These are phyloP conservation scores for Prunus kanzakura DNA, from an alignment of 306 rosid species.

Conservation along the genomic window DNA sequence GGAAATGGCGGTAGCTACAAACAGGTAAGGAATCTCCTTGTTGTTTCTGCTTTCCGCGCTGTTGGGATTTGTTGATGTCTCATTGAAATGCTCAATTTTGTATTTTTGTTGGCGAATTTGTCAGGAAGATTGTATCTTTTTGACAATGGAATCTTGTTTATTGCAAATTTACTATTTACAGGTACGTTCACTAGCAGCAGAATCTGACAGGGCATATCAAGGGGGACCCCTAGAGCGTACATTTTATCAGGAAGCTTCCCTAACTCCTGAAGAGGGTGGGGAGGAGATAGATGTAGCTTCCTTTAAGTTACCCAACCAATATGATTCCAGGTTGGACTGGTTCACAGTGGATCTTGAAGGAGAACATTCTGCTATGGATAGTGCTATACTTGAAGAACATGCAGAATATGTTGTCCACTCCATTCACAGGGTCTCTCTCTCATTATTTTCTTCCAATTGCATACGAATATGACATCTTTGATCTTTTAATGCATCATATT, in stretches of 20 bases:
- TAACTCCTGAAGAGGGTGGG: constrained; percentile 63
- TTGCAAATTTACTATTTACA: constrained; percentile 10
- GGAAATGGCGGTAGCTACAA: constrained; percentile 99
- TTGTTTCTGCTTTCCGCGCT: neutral
- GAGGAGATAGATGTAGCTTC: constrained; percentile 32
- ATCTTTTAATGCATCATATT: neutral
- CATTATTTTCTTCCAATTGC: constrained; percentile 15
- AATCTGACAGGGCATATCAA: constrained; percentile 89
- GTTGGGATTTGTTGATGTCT: neutral
- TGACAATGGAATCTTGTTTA: neutral
- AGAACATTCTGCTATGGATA: constrained; percentile 98
- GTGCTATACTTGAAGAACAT: constrained; percentile 87
- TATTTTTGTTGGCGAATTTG: neutral
- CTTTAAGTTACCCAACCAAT: constrained; percentile 58
- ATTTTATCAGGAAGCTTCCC: constrained; percentile 67
- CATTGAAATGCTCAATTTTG: neutral
- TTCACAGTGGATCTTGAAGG: constrained; percentile 96
- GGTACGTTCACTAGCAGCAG: constrained; percentile 96
- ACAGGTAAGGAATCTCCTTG: constrained; percentile 72
- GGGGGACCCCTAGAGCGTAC: constrained; percentile 78
- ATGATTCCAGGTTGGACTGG: constrained; percentile 81
- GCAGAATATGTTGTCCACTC: constrained; percentile 82
- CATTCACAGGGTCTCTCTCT: constrained; percentile 73
- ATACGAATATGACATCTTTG: neutral
- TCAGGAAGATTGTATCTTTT: neutral